Conservation (phyloP, 169 alveolate genomes). For the Eimeria tenella region DNA sequence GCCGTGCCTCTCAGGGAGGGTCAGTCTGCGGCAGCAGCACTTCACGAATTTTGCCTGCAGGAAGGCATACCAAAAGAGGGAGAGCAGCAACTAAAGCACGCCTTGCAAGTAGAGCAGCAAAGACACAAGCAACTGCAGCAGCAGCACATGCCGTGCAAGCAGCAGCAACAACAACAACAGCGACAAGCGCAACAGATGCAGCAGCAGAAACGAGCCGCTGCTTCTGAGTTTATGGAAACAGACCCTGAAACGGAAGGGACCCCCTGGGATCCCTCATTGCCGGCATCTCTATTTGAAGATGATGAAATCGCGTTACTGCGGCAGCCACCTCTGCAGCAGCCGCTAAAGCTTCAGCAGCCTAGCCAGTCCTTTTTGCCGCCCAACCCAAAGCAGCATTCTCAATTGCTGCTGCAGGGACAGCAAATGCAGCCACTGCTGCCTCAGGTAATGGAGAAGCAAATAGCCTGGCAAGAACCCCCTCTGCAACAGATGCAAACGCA, state of each 20-base stretch:
- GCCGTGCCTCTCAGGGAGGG: background rate
- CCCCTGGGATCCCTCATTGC: background rate
- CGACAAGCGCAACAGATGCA: background rate
- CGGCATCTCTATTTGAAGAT: slow-evolving; percentile 15
- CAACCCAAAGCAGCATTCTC: background rate
- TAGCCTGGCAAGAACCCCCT: background rate
- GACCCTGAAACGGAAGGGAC: background rate
- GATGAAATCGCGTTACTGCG: background rate
- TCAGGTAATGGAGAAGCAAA: background rate
- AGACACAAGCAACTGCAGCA: background rate
- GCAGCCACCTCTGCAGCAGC: background rate
- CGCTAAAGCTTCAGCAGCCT: slow-evolving; percentile 1
- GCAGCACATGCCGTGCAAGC: background rate
- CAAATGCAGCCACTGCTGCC: background rate
- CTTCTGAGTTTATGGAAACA: background rate
- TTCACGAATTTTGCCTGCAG: slow-evolving; percentile 17
- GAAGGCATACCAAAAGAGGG: background rate
- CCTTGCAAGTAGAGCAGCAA: slow-evolving; percentile 1
- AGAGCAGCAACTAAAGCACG: slow-evolving; percentile 43
- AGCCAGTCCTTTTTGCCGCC: background rate
- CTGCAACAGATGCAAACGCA: background rate
- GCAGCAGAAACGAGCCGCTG: background rate
- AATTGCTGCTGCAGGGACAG: background rate
- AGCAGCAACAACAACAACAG: background rate
- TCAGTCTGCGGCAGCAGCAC: background rate